Base-by-base conservation (phyloP, 2,329 filamentous ascomycete genomes). In the Alternaria arborescens region DNA sequence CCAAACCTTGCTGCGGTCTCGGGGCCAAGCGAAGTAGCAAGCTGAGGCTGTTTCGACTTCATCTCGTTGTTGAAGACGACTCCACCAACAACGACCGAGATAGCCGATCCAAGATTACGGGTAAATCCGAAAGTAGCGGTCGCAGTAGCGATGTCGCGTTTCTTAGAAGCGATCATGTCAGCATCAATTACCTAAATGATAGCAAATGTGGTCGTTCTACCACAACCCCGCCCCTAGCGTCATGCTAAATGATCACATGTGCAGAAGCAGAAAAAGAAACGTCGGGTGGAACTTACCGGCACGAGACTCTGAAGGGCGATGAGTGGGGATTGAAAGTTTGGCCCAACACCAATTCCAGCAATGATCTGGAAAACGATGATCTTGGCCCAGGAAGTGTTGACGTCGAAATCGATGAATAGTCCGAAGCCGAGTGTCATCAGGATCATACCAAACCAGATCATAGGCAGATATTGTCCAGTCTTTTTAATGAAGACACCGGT, bases 31-130 rank as follows among this genome's bases (percentile, higher is more conserved):
- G 84, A 77, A 30, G 78, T 69, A 22, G 79, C 76, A 30, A 91
- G 82, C 8, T 72, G 71, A 4, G 79, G 71, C 28, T 83, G 81
- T 67, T 87, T 85, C 47, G 81, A 82, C 65, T 87, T 79, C 88
- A 93, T 91, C 60, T 85, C 81, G 74, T 94, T 93, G 78, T 92
- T 89, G 79, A 94, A 93, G 38, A 94, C 85, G 46, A 92, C 90
- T n/a, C 90, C 88, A 24, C 91, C 91, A 40, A 93, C 82, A 1
- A 92, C 90, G 53, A 93, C 85, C 0, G 88, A 88, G 20, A 89
- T 85, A 3, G 88, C 85, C 0, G 88, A 91, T 10, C 88, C 88
- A 3, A 93, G 80, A 67, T 91, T 90, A 20, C 91, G 87, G 8
- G 89, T 82, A 72, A 91, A 91, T 8, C 85, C 83, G 65, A 91